Evolutionary conservation across 495 filamentous ascomycete species (phyloP).

Genomic region (Delitschia confertaspora): DNA sequence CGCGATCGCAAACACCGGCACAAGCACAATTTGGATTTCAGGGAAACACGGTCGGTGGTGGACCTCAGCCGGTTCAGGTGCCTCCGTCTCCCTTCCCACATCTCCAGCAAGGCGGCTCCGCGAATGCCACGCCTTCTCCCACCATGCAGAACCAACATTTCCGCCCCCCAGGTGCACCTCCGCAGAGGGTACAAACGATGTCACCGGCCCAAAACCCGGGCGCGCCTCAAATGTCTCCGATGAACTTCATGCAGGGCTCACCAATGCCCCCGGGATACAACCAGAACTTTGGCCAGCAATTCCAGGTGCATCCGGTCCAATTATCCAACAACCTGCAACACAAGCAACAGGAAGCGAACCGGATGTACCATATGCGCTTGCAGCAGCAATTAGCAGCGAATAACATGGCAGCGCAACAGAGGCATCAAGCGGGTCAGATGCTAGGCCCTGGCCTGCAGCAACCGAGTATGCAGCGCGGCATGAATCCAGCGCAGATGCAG

Average conservation of each 20-base stretch:
- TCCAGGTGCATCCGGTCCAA: slow-evolving; percentile 33
- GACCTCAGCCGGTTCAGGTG: slow-evolving; percentile 49
- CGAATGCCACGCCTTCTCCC: slow-evolving; percentile 80
- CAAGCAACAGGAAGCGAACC: slow-evolving; percentile 33
- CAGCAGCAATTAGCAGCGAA: slow-evolving; percentile 47
- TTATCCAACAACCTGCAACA: slow-evolving; percentile 44
- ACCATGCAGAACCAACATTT: slow-evolving; percentile 70
- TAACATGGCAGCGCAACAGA: slow-evolving; percentile 44
- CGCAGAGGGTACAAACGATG: slow-evolving; percentile 76
- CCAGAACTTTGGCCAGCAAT: slow-evolving; percentile 27
- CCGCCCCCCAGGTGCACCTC: slow-evolving; percentile 45
- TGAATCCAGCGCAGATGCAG: slow-evolving; percentile 32
- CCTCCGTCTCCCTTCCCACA: slow-evolving; percentile 72
- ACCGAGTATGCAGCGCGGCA: slow-evolving; percentile 42
- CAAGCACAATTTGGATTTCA: slow-evolving; percentile 59
- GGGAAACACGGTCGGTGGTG: slow-evolving; percentile 42
- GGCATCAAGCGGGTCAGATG: slow-evolving; percentile 26
- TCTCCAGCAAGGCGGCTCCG: slow-evolving; percentile 69
- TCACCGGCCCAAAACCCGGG: slow-evolving; percentile 70
- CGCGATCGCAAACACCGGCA: slow-evolving; percentile 87
- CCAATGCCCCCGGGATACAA: slow-evolving; percentile 39
- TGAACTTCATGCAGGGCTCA: slow-evolving; percentile 42
- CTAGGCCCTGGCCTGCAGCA: slow-evolving; percentile 30
- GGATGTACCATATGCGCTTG: slow-evolving; percentile 38
- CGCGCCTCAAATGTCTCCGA: slow-evolving; percentile 35